Evolutionary conservation across 352 stramenopile genomes (phyloP), one percentile per base, ranked within the genome.

Genomic region (Phytophthora citrophthora): DNA sequence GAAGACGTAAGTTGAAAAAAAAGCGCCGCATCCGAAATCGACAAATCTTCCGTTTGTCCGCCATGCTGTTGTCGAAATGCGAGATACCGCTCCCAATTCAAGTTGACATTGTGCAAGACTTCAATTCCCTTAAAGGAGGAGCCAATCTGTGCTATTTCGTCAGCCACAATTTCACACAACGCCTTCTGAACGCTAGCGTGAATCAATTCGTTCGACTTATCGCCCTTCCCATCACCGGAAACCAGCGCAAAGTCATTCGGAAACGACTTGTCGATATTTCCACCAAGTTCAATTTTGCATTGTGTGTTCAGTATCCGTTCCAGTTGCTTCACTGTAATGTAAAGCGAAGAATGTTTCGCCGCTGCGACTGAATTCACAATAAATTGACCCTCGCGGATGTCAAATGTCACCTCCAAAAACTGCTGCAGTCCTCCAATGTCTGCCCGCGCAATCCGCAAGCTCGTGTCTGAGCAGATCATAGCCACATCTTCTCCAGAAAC

Each of bases 61-160:
- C 87, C 83, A 36, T 93, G 86, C 18, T 95, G 84, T 54, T 93
- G 83, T 20, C 87, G 81, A 34, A 95, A 95, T 65, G 86, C 70
- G 45, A 95, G 85, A 64, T 95, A 95, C 2, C 85, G 79, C 39
- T 95, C 87, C 87, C 87, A 95, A 55, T 91, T 95, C 40, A 95
- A 68, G 49, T 79, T 90, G 13, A 95, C 74, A 61, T 83, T 89
- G 23, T 83, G 83, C 32, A 92, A 72, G 12, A 95, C 83, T 64
- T 93, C 84, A 48, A 95, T 92, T 6, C 83, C 80, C 70, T 92
- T 89, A 16, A 93, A 79, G 4, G 83, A 86, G 36, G 80, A 76
- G 8, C 84, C 87, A 51, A 95, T 83, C 59, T 90, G 79, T 0
- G 81, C 75, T 16, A 95, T 84, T 50, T 95, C 87, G 54, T 91